A percentile compares a stretch with the other conserved stretches of the same genome.
phyloP scores from a whole-genome alignment of 345 rosid species.

The Hypericum perforatum region DNA sequence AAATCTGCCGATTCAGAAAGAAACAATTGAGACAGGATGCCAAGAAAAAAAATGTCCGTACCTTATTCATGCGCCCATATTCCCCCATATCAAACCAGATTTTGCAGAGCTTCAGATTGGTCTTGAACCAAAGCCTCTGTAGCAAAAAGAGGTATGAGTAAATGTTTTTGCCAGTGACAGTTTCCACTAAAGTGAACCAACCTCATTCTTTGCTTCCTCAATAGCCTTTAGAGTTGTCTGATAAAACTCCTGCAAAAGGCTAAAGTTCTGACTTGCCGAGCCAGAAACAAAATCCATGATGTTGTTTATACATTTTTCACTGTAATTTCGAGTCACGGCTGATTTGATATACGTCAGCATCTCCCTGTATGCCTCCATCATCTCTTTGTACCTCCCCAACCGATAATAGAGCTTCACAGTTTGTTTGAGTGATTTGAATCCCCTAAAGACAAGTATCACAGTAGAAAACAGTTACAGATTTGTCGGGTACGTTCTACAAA shows the following conservation, averaged over 20 bases:
- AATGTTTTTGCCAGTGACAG: conserved; percentile 11
- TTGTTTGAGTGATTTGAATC: conserved; percentile 95
- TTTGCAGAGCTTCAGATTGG: conserved; percentile 96
- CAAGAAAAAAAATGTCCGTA: conserved; percentile 17
- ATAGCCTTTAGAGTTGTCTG: conserved; percentile 95
- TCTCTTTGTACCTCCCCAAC: conserved; percentile 71
- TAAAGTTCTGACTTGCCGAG: conserved; percentile 91
- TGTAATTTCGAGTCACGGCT: conserved; percentile 91
- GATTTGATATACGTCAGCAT: conserved; percentile 96
- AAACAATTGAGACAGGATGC: background rate
- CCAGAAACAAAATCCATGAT: conserved; percentile 99
- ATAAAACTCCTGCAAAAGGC: conserved; percentile 79
- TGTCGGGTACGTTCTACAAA: too few species aligned
- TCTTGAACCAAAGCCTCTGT: conserved; percentile 99
- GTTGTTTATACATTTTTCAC: conserved; percentile 96
- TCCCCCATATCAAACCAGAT: conserved; percentile 98
- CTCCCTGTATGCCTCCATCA: conserved; percentile 92
- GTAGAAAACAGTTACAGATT: too few species aligned
- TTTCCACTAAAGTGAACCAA: conserved; percentile 8
- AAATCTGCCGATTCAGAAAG: background rate
- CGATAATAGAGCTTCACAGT: conserved; percentile 96
- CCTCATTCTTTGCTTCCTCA: conserved; percentile 99
- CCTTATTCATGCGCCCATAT: conserved; percentile 97
- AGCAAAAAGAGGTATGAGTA: conserved; percentile 15
- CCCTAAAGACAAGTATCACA: conserved; percentile 38